phyloP scores from a whole-genome alignment of 2,329 filamentous ascomycete species.

The Colletotrichum paranaense region DNA sequence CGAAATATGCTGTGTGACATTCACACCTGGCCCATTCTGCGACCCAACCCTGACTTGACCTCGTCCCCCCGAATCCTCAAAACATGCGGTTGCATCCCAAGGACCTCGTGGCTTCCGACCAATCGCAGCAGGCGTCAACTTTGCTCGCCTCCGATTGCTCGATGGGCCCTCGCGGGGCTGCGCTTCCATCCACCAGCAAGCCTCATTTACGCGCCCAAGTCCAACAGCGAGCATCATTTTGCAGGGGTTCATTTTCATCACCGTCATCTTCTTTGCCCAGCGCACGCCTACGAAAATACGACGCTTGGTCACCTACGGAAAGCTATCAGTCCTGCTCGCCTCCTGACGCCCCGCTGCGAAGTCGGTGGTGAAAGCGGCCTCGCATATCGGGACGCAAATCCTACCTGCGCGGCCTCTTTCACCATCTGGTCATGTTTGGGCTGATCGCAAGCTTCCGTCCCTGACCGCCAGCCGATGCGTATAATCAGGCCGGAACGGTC shows the following conservation, averaged over 20 bases:
- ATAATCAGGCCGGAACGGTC: constrained; percentile 10
- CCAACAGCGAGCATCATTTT: constrained; percentile 40
- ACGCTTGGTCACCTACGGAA: background rate
- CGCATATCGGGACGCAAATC: constrained; percentile 27
- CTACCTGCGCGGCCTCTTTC: background rate
- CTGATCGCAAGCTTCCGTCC: background rate
- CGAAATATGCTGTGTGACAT: constrained; percentile 35
- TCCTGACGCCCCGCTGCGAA: constrained; percentile 49
- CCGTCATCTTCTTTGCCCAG: constrained; percentile 31
- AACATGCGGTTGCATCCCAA: constrained; percentile 24
- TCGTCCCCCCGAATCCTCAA: constrained; percentile 30
- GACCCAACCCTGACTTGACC: constrained; percentile 36
- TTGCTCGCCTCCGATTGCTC: constrained; percentile 60
- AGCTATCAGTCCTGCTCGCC: constrained; percentile 39
- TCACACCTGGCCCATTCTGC: constrained; percentile 32
- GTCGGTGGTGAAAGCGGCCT: background rate
- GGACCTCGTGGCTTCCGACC: constrained; percentile 41
- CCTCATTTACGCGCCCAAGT: constrained; percentile 63
- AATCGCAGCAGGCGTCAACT: constrained; percentile 51
- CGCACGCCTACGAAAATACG: constrained; percentile 28
- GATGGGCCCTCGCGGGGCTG: constrained; percentile 52
- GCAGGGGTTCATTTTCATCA: constrained; percentile 50
- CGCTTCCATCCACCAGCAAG: constrained; percentile 58
- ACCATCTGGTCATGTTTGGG: background rate
- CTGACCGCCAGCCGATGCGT: constrained; percentile 15